Percentiles rank a stretch among this genome's conserved stretches.
These are phyloP conservation scores for Closterium sp. DNA, from an alignment of 139 green algal genomes.

Conservation along the genomic window DNA sequence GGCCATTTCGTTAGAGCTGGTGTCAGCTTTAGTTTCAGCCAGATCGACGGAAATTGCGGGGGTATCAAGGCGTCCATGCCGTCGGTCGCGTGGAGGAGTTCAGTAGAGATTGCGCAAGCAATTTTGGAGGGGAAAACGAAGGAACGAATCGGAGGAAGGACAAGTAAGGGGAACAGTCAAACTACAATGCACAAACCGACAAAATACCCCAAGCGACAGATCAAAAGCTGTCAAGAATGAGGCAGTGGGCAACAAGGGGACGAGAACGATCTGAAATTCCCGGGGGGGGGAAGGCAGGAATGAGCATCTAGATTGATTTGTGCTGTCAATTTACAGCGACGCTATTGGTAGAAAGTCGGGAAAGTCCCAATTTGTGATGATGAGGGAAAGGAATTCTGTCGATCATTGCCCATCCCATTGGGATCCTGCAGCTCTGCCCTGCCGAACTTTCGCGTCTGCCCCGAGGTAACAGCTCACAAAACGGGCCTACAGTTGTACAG, in stretches of 20 bases:
- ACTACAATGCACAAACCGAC: not conserved
- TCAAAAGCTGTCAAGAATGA: not conserved
- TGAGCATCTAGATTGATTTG: not conserved
- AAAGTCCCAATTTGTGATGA: not conserved
- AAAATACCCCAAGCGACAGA: not conserved
- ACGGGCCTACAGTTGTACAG: too few species aligned
- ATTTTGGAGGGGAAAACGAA: not conserved
- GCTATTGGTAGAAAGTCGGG: not conserved
- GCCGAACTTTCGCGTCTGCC: not conserved
- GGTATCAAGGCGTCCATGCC: too few species aligned
- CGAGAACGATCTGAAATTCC: too few species aligned
- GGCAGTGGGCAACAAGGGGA: not conserved
- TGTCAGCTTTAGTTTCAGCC: too few species aligned
- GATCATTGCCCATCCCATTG: too few species aligned
- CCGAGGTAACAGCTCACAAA: too few species aligned
- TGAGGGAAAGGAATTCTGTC: not conserved
- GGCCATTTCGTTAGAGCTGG: too few species aligned
- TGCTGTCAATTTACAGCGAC: not conserved
- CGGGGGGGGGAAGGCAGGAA: not conserved
- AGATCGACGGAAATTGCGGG: too few species aligned
- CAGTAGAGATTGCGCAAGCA: not conserved
- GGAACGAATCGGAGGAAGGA: not conserved
- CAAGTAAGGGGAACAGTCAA: not conserved
- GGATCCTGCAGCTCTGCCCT: too few species aligned
- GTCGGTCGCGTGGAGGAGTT: not conserved